These are phyloP conservation scores for Colletotrichum paranaense DNA, from an alignment of 2,329 filamentous ascomycete species.

Conservation along the genomic window DNA sequence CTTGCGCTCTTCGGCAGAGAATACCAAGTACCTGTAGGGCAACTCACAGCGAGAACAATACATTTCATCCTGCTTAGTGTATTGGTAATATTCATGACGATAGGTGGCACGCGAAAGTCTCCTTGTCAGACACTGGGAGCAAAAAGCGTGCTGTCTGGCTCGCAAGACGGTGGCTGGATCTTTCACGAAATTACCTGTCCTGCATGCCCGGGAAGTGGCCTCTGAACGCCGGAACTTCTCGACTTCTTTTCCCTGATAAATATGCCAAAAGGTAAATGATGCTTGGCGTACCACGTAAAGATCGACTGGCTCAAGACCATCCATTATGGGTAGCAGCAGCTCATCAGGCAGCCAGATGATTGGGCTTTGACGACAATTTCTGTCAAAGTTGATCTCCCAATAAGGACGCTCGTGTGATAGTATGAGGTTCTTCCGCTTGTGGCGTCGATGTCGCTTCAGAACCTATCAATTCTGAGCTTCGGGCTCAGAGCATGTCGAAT, in stretches of 20 bases:
- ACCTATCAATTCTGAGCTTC: no score
- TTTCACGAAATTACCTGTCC: not conserved
- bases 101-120: not conserved
- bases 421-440: no score
- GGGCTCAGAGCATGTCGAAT: no score
- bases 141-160: not conserved
- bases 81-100: no score
- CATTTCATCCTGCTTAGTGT: not conserved
- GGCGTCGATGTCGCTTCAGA: no score
- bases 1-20: not conserved
- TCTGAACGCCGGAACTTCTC: not conserved
- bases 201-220: not conserved
- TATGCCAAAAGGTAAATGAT: constrained; percentile 1
- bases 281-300: not conserved
- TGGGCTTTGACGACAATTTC: not conserved
- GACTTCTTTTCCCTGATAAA: not conserved
- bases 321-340: not conserved
- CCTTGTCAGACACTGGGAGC: not conserved
- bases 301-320: not conserved
- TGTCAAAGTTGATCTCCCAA: not conserved
- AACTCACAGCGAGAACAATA: not conserved
- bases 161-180: not conserved
- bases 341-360: not conserved
- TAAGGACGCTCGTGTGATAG: no score
- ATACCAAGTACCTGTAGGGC: not conserved